phyloP scores from a whole-genome alignment of 2,329 filamentous ascomycete species.

The Volutella citrinella region DNA sequence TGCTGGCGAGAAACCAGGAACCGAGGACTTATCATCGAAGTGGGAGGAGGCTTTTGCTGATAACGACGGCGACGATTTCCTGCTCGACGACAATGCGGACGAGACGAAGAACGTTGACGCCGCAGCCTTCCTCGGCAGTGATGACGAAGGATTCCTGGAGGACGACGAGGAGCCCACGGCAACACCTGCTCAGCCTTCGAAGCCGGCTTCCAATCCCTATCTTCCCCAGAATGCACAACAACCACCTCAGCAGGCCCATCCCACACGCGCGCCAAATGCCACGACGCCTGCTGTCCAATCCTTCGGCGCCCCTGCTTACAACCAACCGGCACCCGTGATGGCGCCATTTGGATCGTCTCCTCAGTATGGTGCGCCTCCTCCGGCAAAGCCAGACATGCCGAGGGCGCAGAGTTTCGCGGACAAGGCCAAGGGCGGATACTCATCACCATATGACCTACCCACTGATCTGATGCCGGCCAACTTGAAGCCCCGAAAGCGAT shows the following conservation, averaged over 20 bases:
- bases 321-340: constrained; percentile 20
- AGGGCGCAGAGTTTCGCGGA: constrained; percentile 83
- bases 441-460: constrained; percentile 91
- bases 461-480: constrained; percentile 63
- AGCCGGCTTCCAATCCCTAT: constrained; percentile 23
- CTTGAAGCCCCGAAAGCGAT: constrained; percentile 66
- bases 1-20: constrained; percentile 23
- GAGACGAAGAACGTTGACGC: constrained; percentile 53
- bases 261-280: constrained; percentile 15
- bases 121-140: constrained; percentile 70
- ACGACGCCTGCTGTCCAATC: constrained; percentile 4
- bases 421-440: constrained; percentile 87
- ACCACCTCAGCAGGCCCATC: constrained; percentile 14
- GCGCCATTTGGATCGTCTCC: constrained; percentile 24
- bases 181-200: constrained; percentile 9
- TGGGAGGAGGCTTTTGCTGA: constrained; percentile 80
- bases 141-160: constrained; percentile 82
- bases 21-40: constrained; percentile 70
- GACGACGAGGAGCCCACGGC: constrained; percentile 52
- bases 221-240: constrained; percentile 21
- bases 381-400: constrained; percentile 42
- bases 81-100: constrained; percentile 54
- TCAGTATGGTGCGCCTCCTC: constrained; percentile 37
- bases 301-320: constrained; percentile 15
- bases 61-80: constrained; percentile 66